Conservation (phyloP, 73 alveolate genomes). For the Tetrahymena thermophila region DNA sequence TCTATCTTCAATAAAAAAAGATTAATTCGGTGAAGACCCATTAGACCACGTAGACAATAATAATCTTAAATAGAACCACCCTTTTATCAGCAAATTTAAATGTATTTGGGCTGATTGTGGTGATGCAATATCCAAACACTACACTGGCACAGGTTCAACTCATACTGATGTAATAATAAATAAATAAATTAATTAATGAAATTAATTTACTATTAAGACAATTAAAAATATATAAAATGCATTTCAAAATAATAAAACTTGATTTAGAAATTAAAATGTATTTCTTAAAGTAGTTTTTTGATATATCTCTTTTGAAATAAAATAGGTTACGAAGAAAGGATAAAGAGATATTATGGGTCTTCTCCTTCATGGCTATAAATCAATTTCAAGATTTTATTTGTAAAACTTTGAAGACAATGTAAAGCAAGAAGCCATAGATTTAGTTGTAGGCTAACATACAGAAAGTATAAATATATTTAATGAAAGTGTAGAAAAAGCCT, state of each 20-base stretch:
- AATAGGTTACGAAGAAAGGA: constrained; percentile 80
- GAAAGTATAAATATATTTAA: not conserved
- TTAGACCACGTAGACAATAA: constrained; percentile 29
- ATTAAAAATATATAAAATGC: no score
- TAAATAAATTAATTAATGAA: not conserved
- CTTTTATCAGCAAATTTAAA: constrained; percentile 58
- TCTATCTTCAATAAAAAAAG: not conserved
- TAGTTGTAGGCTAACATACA: constrained; percentile 39
- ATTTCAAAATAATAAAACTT: no score
- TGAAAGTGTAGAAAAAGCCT: not conserved
- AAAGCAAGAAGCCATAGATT: constrained; percentile 58
- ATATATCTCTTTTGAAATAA: not conserved
- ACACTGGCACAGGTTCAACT: constrained; percentile 96
- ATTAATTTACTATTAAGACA: not conserved
- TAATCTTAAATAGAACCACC: constrained; percentile 26
- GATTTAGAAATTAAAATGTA: no score
- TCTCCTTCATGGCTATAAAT: constrained; percentile 74
- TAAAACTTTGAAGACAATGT: constrained; percentile 83
- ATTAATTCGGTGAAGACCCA: constrained; percentile 2
- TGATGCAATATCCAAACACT: constrained; percentile 72
- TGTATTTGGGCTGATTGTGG: constrained; percentile 93
- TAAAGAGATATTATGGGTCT: constrained; percentile 83
- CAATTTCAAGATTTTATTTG: constrained; percentile 74
- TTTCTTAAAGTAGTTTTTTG: no score
- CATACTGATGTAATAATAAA: constrained; percentile 71